A percentile compares a stretch with the other conserved stretches of the same genome.
phyloP scores from a whole-genome alignment of 1,139 yeast species.

The Geotrichum restrictum region DNA sequence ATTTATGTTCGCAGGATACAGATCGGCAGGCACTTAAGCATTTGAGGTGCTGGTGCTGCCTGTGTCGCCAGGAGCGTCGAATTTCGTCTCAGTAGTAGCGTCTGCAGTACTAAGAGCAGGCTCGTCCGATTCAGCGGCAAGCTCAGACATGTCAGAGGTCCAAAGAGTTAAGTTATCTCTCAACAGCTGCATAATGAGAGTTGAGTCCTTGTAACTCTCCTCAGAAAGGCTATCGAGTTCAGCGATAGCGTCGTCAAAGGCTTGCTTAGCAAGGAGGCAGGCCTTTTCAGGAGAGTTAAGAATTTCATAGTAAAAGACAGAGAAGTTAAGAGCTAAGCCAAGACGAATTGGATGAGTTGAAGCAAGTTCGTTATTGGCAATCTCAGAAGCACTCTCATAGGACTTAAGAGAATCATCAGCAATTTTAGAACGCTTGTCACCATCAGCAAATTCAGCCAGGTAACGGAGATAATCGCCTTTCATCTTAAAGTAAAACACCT shows the following conservation, averaged over 20 bases:
- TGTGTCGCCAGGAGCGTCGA: neutral
- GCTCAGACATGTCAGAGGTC: constrained; percentile 35
- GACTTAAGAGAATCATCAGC: constrained; percentile 93
- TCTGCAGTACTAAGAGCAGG: neutral
- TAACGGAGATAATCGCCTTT: constrained; percentile 99
- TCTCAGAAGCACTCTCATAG: constrained; percentile 93
- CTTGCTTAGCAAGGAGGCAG: constrained; percentile 98
- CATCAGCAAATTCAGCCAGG: constrained; percentile 92
- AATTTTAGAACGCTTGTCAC: constrained; percentile 91
- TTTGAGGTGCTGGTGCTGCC: neutral
- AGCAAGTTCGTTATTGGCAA: constrained; percentile 94
- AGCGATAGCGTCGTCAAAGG: constrained; percentile 98
- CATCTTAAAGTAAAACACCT: constrained; percentile 98
- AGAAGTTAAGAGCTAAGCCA: constrained; percentile 96
- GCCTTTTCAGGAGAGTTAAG: constrained; percentile 98
- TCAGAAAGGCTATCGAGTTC: constrained; percentile 96
- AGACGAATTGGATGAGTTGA: constrained; percentile 99
- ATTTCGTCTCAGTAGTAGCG: neutral
- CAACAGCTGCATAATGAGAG: constrained; percentile 96
- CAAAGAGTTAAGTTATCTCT: constrained; percentile 98
- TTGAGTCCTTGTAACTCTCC: constrained; percentile 97
- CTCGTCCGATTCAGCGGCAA: neutral
- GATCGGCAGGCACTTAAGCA: too few species aligned
- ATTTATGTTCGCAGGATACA: too few species aligned
- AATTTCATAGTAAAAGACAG: constrained; percentile 96